Evolutionary conservation across 2,329 filamentous ascomycete species (phyloP), one percentile per base, ranked within the genome.

Genomic region (Apiospora kogelbergensis): DNA sequence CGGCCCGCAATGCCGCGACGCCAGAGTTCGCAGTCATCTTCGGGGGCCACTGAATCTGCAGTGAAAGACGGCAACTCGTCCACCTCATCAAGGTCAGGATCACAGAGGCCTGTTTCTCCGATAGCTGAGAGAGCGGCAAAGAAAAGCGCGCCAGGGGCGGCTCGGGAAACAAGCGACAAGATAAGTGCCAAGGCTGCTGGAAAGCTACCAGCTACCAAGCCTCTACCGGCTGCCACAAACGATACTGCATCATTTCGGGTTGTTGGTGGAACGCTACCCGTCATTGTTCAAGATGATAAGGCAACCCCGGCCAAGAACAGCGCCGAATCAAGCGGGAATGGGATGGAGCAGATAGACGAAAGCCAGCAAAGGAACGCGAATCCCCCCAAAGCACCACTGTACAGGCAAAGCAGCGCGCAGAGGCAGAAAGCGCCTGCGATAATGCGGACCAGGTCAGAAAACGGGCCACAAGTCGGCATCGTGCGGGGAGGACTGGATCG

Each of bases 131-230:
- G 70, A 15, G 53, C 73, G 26, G 22, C 26, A 22, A 66, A 10
- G 20, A 71, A 74, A 68, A 68, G 66, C n/a, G 60, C 68, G 37
- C 20, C 65, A 15, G 60, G 64, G 10, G 45, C 44, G 10, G 45
- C 44, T 20, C 60, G 66, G 17, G 70, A 68, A 26, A 71, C 74
- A 44, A 68, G 37, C 40, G 65, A 44, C 22, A 68, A 71, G 20
- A 44, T 66, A 1, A 85, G 83, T 71, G 78, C 81, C 20, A 87
- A 86, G 73, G 82, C 84, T 26, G 80, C 81, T 13, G 86, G 85
- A 3, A 88, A 88, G 71, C 82, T 80, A 64, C 83, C 84, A 11
- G 79, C 73, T 6, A 72, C 66, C 11, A 71, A 57, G 40, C 24
- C 7, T 17, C 26, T 44, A n/a, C 15, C 40, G 26, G 17, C 42